Base-by-base conservation (phyloP, 371 early-diverging fungal species). In the Lichtheimia corymbifera region DNA sequence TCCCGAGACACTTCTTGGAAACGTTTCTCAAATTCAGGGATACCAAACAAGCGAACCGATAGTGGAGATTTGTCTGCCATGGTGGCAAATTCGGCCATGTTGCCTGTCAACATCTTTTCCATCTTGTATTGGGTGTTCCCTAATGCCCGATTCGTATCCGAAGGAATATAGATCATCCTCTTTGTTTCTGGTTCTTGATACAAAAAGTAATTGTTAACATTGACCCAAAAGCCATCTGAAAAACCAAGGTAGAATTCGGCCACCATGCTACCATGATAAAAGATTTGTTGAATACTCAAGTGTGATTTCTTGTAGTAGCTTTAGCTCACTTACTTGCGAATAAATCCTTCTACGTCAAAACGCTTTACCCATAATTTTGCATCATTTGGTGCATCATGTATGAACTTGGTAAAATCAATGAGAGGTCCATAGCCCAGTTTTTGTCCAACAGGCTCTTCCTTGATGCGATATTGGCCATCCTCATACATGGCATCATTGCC, bases 191-290 rank as follows among this genome's bases (percentile, higher is more conserved):
- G 53, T 22, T 61, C 55, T 28, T 68, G 35, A 49, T 69, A 69
- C 28, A 69, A 25, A 41, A 58, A 64, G 50, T 69, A 69, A 35
- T 69, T 69, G 63, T 69, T 64, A 25, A 18, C 25, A 50, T 69
- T 65, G 13, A 43, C 35, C 9, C 58, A 43, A 20, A 65, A 69
- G 20, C 56, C 56, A 25, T 69, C 70, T 15, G 42, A 42, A 17
- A 58, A 42, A 1, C 70, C 70, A 15, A 35, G 43, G n/a, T 62
- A 24, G 30, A 69, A 59, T 30, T 69, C 70, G 4, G 62, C n/a
- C 0, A 65, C 70, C 70, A 69, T 57, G 40, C 70, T 69, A 55
- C 6, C 35, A 13, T 7, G 24, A 44, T 4, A 44, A 56, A 49
- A 50, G 50, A 30, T 18, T 15, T 3, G 18, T 18, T 54, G 28